A percentile compares a stretch with the other conserved stretches of the same genome.
Evolutionary conservation across 2,329 filamentous ascomycete species (phyloP).

Genomic region (Fusarium napiforme): DNA sequence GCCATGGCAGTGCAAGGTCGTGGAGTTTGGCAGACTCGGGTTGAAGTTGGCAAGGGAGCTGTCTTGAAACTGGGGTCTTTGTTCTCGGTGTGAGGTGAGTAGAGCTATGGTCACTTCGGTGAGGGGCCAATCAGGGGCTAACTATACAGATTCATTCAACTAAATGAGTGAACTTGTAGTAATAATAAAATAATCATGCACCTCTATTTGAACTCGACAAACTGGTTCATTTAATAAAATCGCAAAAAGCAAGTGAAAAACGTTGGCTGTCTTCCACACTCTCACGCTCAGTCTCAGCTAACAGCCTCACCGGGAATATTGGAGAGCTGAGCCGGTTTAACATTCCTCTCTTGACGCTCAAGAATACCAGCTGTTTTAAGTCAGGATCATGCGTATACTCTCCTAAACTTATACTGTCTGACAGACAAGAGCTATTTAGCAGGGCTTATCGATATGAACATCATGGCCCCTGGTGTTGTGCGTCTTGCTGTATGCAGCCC

Average conservation of each 20-base stretch:
- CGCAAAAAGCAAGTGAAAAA: not conserved
- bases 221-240: not conserved
- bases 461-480: too few relatives aligned
- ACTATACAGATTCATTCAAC: not conserved
- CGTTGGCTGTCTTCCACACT: not conserved
- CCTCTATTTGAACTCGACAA: not conserved
- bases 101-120: constrained; percentile 13
- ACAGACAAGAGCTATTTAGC: not conserved
- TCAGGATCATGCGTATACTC: not conserved
- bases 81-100: constrained; percentile 33
- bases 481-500: too few relatives aligned
- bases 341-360: not conserved
- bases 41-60: constrained; percentile 31
- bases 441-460: too few relatives aligned
- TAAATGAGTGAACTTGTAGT: not conserved
- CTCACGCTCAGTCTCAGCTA: not conserved
- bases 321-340: not conserved
- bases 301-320: not conserved
- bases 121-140: constrained; percentile 21
- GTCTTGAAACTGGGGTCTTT: constrained; percentile 27
- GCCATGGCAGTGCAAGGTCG: constrained; percentile 54
- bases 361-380: not conserved
- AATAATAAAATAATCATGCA: not conserved
- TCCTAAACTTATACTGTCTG: not conserved
- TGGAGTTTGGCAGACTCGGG: constrained; percentile 27